A percentile compares a stretch with the other conserved stretches of the same genome.
phyloP scores from a whole-genome alignment of 805 yeast species.

The Ogataea saltuana region DNA sequence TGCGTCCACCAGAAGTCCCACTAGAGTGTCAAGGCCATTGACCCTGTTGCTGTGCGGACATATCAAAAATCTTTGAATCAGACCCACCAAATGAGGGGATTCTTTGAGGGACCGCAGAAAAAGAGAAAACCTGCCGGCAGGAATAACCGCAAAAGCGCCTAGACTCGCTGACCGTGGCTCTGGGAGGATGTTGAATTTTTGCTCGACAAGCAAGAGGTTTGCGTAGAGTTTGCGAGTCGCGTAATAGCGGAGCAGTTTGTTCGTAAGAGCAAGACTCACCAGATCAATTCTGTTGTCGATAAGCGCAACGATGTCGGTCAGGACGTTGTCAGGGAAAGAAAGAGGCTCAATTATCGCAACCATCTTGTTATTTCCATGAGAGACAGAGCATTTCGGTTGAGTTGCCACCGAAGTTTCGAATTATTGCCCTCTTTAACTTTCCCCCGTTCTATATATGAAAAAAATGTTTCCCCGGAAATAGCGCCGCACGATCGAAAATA shows the following conservation, averaged over 20 bases:
- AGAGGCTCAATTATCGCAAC: background rate
- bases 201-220: constrained; percentile 18
- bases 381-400: background rate
- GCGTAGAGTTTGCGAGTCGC: constrained; percentile 16
- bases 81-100: constrained; percentile 5
- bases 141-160: constrained; percentile 8
- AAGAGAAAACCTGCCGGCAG: constrained; percentile 3
- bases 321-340: constrained; percentile 19
- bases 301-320: constrained; percentile 10
- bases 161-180: background rate
- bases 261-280: constrained; percentile 13
- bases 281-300: constrained; percentile 14
- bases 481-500: constrained; percentile 2
- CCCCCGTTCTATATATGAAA: background rate
- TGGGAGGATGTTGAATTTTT: constrained; percentile 7
- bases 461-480: constrained; percentile 3
- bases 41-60: constrained; percentile 14
- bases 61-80: constrained; percentile 17
- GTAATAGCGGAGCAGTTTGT: constrained; percentile 9
- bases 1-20: constrained; percentile 18
- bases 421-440: constrained; percentile 1
- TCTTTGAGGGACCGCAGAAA: constrained; percentile 10
- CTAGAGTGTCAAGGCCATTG: constrained; percentile 12
- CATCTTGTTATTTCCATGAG: background rate
- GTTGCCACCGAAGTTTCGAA: background rate